Evolutionary conservation across 2,329 filamentous ascomycete genomes (phyloP).

Genomic region (Hymenoscyphus salicellus): DNA sequence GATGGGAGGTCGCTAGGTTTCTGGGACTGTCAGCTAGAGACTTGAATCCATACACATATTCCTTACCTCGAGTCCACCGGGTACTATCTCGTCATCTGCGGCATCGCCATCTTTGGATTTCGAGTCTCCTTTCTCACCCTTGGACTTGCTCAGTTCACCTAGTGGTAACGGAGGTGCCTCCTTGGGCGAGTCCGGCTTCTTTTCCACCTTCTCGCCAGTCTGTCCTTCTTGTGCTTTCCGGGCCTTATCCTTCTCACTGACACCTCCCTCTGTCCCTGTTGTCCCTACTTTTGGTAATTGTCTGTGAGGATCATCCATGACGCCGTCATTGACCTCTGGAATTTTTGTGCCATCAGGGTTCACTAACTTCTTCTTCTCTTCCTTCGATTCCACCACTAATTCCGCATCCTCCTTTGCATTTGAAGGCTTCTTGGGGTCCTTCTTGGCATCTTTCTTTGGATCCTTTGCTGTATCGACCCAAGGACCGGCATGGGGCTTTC

Average conservation of each 20-base stretch:
- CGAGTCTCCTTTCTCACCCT: constrained; percentile 34
- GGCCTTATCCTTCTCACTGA: constrained; percentile 81
- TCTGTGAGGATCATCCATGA: constrained; percentile 87
- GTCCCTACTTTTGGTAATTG: constrained; percentile 77
- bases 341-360: constrained; percentile 57
- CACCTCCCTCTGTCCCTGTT: constrained; percentile 83
- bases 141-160: constrained; percentile 68
- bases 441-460: constrained; percentile 46
- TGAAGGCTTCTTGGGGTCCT: constrained; percentile 46
- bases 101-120: constrained; percentile 38
- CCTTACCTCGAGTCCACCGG: constrained; percentile 59
- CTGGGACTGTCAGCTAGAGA: constrained; percentile 43
- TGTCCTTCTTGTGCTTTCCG: constrained; percentile 65
- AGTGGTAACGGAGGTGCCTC: constrained; percentile 79
- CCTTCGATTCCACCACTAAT: constrained; percentile 40
- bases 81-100: constrained; percentile 28
- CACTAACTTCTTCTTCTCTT: constrained; percentile 51
- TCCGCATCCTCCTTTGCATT: constrained; percentile 36
- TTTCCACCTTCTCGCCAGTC: constrained; percentile 64
- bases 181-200: constrained; percentile 79
- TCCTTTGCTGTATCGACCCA: constrained; percentile 62
- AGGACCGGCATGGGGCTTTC: constrained; percentile 87
- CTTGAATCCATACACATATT: neutral
- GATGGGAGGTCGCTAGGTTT: constrained; percentile 80
- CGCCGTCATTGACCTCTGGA: constrained; percentile 68